Conservation (phyloP, 2,329 filamentous ascomycete species). For the Diaporthe citri region DNA sequence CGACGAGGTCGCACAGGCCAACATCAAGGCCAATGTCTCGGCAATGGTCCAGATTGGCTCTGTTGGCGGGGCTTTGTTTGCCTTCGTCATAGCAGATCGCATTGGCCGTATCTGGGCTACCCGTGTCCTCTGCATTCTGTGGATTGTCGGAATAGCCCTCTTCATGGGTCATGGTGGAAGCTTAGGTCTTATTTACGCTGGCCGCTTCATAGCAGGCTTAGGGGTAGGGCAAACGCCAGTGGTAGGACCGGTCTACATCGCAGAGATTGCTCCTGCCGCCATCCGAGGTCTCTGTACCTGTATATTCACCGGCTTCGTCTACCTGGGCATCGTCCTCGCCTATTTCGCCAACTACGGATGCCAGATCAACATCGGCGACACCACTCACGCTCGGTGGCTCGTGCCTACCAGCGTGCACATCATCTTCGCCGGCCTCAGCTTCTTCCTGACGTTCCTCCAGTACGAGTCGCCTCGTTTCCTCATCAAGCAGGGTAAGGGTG, state of each 20-base stretch:
- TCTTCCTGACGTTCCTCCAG: slow-evolving; percentile 76
- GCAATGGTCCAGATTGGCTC: slow-evolving; percentile 86
- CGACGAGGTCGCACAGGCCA: slow-evolving; percentile 66
- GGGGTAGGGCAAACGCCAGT: slow-evolving; percentile 77
- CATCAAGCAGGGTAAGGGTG: slow-evolving; percentile 72
- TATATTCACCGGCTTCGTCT: slow-evolving; percentile 78
- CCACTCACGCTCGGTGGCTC: slow-evolving; percentile 62
- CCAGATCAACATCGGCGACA: slow-evolving; percentile 61
- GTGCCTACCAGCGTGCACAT: slow-evolving; percentile 82
- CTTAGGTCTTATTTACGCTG: slow-evolving; percentile 69
- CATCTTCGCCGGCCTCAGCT: slow-evolving; percentile 81
- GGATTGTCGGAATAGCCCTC: slow-evolving; percentile 69
- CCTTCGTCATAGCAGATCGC: slow-evolving; percentile 69
- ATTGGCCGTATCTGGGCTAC: slow-evolving; percentile 75
- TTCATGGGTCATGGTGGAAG: slow-evolving; percentile 69
- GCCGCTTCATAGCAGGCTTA: slow-evolving; percentile 74
- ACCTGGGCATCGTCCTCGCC: slow-evolving; percentile 81
- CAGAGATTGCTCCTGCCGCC: slow-evolving; percentile 77
- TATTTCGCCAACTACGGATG: slow-evolving; percentile 81
- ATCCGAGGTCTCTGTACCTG: slow-evolving; percentile 81
- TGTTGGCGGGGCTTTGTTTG: slow-evolving; percentile 77
- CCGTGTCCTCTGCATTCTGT: slow-evolving; percentile 67
- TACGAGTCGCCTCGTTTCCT: slow-evolving; percentile 79
- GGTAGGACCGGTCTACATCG: slow-evolving; percentile 69
- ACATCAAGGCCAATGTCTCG: slow-evolving; percentile 82